A percentile compares a stretch with the other conserved stretches of the same genome.
Evolutionary conservation across 192 early-diverging fungal genomes (phyloP).

Genomic region (Geranomyces michiganensis): DNA sequence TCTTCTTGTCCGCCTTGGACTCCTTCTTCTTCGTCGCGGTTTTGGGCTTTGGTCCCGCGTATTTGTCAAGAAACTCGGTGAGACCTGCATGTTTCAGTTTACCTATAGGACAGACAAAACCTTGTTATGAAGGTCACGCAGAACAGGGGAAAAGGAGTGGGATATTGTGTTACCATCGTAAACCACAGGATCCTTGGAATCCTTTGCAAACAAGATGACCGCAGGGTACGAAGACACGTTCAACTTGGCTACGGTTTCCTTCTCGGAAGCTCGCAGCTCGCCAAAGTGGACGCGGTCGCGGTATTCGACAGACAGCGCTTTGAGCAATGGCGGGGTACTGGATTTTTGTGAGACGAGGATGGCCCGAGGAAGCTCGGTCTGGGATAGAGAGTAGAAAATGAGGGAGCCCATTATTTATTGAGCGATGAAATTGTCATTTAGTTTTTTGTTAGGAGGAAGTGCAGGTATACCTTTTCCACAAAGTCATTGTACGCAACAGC

Average conservation of each 20-base stretch:
- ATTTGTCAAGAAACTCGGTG: conserved; percentile 64
- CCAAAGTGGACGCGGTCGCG: conserved; percentile 71
- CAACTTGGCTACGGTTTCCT: conserved; percentile 55
- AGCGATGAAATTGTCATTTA: no score
- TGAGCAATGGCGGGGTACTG: conserved; percentile 80
- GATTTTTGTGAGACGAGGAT: conserved; percentile 80
- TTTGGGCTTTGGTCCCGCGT: conserved; percentile 36
- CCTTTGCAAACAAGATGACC: conserved; percentile 65
- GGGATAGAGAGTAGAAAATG: no score
- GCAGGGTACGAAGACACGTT: conserved; percentile 68
- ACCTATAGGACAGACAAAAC: conserved; percentile 40
- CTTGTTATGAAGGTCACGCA: no score
- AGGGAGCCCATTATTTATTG: no score
- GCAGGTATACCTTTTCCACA: conserved; percentile 7
- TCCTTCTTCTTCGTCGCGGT: conserved; percentile 17
- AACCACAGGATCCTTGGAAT: neutral
- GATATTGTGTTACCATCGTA: neutral
- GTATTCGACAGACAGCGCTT: conserved; percentile 81
- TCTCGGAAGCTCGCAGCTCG: conserved; percentile 63
- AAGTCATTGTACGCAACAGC: conserved; percentile 40
- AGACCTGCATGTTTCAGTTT: conserved; percentile 64
- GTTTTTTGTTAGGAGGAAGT: no score
- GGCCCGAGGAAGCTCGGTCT: conserved; percentile 60
- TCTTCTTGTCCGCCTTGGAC: conserved; percentile 27
- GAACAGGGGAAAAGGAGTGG: no score